Evolutionary conservation across 805 yeast species (phyloP), one percentile per base, ranked within the genome.

Genomic region (Yarrowia deformans): DNA sequence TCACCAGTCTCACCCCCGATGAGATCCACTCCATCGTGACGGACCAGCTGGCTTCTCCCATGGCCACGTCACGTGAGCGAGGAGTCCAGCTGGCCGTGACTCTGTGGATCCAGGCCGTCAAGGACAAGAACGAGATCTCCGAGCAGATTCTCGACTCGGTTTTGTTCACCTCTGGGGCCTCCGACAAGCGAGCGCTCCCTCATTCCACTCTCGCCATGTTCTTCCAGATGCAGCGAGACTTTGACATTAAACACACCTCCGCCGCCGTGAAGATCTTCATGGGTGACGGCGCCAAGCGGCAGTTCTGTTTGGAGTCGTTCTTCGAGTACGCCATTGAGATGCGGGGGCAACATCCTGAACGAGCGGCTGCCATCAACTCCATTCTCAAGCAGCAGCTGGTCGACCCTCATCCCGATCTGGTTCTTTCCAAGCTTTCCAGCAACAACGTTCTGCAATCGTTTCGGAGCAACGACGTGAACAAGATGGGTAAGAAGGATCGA

Each of bases 281-380:
- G 32, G 52, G 66, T 14, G 66, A 60, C 12, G 48, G 48, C 5
- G 12, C 37, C 66, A 43, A 45, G 19, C 66, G 66, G 1, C 34
- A 14, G 52, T 60, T 60, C 19, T 45, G 39, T 7, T 34, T 60
- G 19, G 66, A 60, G 52, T 6, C 52, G 18, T 60, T 60, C 16
- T 60, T 60, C 32, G 66, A 60, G 34, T 60, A 60, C 34, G 66
- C 66, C 39, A 60, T 60, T 19, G 52, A 45, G 18, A 60, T 60
- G 66, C 66, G 66, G 14, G 66, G 45, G 35, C 34, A 42, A 34
- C 50, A 60, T 18, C 66, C 66, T 5, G 66, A 60, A 2, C 50
- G 52, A 10, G 66, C 66, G 1, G 34, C 29, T 6, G 18, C 19
- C 12, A 60, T 60, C 34, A 60, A 60, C 66, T 4, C 14, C 34